phyloP scores from a whole-genome alignment of 495 filamentous ascomycete species.

The Monascus purpureus region DNA sequence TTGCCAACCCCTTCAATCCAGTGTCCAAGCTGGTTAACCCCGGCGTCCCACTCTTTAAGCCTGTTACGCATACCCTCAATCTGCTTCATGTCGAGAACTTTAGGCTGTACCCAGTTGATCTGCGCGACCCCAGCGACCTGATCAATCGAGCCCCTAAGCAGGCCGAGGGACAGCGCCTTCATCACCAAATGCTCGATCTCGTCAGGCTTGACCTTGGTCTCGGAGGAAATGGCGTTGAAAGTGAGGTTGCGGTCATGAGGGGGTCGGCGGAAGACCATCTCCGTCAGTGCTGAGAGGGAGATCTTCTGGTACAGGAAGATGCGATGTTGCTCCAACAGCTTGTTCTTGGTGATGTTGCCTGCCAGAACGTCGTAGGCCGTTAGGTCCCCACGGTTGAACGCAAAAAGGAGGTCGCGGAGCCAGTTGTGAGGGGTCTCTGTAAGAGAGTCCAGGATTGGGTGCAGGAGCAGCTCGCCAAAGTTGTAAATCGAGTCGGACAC shows the following conservation, averaged over 20 bases:
- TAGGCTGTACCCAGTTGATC: constrained; percentile 98
- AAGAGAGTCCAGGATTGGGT: constrained; percentile 86
- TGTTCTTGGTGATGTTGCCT: constrained; percentile 60
- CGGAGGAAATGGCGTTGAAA: constrained; percentile 71
- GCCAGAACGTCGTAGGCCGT: constrained; percentile 69
- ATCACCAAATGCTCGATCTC: constrained; percentile 98
- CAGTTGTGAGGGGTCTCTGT: constrained; percentile 51
- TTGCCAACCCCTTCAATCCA: constrained; percentile 86
- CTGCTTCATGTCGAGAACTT: constrained; percentile 89
- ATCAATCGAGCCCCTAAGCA: constrained; percentile 87
- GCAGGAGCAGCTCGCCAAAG: constrained; percentile 95
- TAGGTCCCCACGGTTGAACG: constrained; percentile 93
- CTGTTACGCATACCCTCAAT: constrained; percentile 85
- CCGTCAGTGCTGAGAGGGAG: constrained; percentile 84
- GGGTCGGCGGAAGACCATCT: constrained; percentile 89
- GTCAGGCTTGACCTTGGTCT: constrained; percentile 80
- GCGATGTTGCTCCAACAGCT: constrained; percentile 64
- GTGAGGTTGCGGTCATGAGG: constrained; percentile 91
- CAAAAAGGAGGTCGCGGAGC: constrained; percentile 88
- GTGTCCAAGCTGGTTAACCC: constrained; percentile 85
- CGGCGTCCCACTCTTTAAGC: constrained; percentile 86
- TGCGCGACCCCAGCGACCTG: constrained; percentile 87
- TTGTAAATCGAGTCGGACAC: constrained; percentile 95
- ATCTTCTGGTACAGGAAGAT: constrained; percentile 93
- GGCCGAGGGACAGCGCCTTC: constrained; percentile 88